A percentile compares a stretch with the other conserved stretches of the same genome.
phyloP scores from a whole-genome alignment of 1,284 basidiomycete genomes.

The Athelia psychrophila region DNA sequence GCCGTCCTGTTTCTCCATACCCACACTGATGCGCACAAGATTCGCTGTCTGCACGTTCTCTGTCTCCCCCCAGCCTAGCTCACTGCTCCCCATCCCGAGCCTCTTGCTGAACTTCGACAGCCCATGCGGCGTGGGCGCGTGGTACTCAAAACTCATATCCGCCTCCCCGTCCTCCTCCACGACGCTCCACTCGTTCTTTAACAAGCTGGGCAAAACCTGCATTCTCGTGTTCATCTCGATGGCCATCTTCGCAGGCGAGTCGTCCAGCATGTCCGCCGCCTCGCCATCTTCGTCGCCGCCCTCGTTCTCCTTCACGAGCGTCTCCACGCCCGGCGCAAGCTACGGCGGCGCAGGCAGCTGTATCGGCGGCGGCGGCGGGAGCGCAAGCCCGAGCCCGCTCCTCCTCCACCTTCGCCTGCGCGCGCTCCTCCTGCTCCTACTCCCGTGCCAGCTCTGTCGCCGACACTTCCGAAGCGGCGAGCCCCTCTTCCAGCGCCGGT shows the following conservation, averaged over 20 bases:
- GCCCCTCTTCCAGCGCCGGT: slow-evolving; percentile 78
- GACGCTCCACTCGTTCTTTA: slow-evolving; percentile 56
- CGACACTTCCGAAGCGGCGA: slow-evolving; percentile 74
- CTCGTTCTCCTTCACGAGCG: slow-evolving; percentile 27
- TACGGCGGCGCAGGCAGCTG: slow-evolving; percentile 48
- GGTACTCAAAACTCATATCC: slow-evolving; percentile 61
- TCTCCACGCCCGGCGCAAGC: slow-evolving; percentile 48
- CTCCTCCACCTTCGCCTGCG: slow-evolving; percentile 68
- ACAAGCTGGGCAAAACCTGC: slow-evolving; percentile 48
- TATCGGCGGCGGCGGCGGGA: slow-evolving; percentile 42
- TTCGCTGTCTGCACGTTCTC: slow-evolving; percentile 11
- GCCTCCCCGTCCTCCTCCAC: slow-evolving; percentile 31
- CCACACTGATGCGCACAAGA: no score
- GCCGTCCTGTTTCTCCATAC: no score
- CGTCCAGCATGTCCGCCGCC: slow-evolving; percentile 20
- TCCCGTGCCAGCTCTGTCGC: slow-evolving; percentile 68
- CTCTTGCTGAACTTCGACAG: slow-evolving; percentile 11
- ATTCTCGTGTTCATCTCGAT: slow-evolving; percentile 28
- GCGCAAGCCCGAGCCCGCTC: slow-evolving; percentile 35
- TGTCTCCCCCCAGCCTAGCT: slow-evolving; percentile 31
- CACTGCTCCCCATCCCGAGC: slow-evolving; percentile 17
- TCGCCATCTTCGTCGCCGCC: slow-evolving; percentile 22
- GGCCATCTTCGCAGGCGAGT: slow-evolving; percentile 54
- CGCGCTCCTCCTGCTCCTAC: slow-evolving; percentile 70
- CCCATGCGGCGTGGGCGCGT: slow-evolving; percentile 25